Evolutionary conservation across 805 yeast species (phyloP).

Genomic region (Brettanomyces custersianus): DNA sequence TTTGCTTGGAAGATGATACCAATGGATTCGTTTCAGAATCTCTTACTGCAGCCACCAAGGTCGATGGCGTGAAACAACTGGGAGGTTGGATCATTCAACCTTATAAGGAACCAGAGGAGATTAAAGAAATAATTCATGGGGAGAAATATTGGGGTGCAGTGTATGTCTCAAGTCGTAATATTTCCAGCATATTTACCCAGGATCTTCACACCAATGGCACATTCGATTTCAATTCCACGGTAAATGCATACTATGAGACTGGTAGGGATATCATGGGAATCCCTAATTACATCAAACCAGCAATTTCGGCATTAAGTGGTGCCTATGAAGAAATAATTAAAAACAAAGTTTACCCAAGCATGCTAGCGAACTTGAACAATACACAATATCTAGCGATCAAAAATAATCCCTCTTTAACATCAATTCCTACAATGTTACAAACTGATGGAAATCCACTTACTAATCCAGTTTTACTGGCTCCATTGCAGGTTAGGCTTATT

Average conservation of each 20-base stretch:
- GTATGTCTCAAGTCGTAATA: conserved; percentile 35
- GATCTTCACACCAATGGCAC: conserved; percentile 31
- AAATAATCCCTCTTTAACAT: conserved; percentile 11
- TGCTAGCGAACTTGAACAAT: conserved; percentile 23
- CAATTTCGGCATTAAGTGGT: conserved; percentile 29
- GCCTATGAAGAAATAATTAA: conserved; percentile 17
- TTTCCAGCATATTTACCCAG: conserved; percentile 30
- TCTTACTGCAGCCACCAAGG: conserved; percentile 10
- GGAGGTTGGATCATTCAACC: conserved; percentile 32
- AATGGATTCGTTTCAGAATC: conserved; percentile 25
- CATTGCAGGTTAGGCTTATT: conserved; percentile 68
- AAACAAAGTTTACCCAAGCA: conserved; percentile 13
- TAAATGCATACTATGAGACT: conserved; percentile 39
- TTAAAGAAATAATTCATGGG: conserved; percentile 37
- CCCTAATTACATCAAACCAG: conserved; percentile 34
- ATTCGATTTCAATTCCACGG: conserved; percentile 17
- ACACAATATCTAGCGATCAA: conserved; percentile 16
- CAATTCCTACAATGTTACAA: conserved; percentile 12
- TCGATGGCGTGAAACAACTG: conserved; percentile 7
- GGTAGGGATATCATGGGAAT: conserved; percentile 53
- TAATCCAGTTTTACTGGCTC: conserved; percentile 50
- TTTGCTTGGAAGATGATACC: conserved; percentile 29
- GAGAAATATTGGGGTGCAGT: conserved; percentile 59
- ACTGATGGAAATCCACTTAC: conserved; percentile 30
- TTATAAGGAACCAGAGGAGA: conserved; percentile 25